Evolutionary conservation across 2,329 filamentous ascomycete species (phyloP), one percentile per base, ranked within the genome.

Genomic region (Camptophora hylomeconis): DNA sequence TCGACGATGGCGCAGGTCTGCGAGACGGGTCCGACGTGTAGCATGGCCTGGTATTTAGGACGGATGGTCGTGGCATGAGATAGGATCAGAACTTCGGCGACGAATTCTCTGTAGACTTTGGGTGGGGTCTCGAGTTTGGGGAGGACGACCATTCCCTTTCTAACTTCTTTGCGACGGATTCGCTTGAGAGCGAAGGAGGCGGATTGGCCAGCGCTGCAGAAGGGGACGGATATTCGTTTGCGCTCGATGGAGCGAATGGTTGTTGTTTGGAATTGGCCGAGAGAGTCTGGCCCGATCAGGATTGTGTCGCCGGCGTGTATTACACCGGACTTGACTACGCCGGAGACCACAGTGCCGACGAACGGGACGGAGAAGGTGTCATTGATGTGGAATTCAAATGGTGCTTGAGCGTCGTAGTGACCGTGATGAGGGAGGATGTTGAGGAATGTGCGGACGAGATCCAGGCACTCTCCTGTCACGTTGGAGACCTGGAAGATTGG

Each of bases 401-500:
- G 77, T 0, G 81, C 83, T 25, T 82, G 75, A 11, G 76, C 67
- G 50, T 95, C 81, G 52, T 95, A 95, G 37, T 87, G 80, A 27
- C 87, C 87, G 44, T 94, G 82, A 44, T 93, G 86, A 1, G 89
- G 89, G 3, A 98, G 66, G 37, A 95, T 92, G 47, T 95, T 95
- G 31, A 98, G 60, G 53, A 98, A 98, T 0, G 78, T 81, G 31
- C 87, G 78, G 4, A 98, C 84, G 4, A 94, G 67, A 39, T 94
- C 81, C 24, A 98, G 67, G 37, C 81, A 83, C 54, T 92, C 72
- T 24, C 89, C 89, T 1, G 89, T 95, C 17, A 98, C 89, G 48
- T 98, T 98, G 43, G 87, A 95, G 7, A 98, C 84, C 49, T 95
- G 86, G 59, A 98, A 98, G 40, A 98, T 79, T 8, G 89, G 89